Conservation (phyloP, 164 flowering plant genomes). For the Vitis rotundifolia region DNA sequence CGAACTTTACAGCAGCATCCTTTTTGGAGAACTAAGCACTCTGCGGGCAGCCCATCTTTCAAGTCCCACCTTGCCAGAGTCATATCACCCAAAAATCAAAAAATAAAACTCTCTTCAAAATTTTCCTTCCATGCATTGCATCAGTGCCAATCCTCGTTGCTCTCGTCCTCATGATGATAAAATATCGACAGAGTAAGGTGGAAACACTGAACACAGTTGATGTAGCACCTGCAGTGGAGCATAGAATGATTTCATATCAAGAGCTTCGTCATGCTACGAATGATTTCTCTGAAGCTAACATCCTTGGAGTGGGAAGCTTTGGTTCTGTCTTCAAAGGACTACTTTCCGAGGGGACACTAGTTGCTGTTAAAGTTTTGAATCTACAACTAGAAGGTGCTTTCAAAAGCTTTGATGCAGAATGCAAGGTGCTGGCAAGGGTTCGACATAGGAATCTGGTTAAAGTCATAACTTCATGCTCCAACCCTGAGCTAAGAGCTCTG, state of each 20-base stretch:
- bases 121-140: no score
- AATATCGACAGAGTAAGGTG: background rate
- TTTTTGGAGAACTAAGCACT: constrained; percentile 10
- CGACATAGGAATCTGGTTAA: constrained; percentile 15
- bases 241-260: background rate
- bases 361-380: background rate
- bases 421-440: constrained; percentile 3
- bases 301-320: constrained; percentile 2
- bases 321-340: background rate
- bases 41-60: constrained; percentile 9
- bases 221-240: background rate
- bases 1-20: constrained; percentile 8
- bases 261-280: constrained; percentile 1
- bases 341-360: background rate
- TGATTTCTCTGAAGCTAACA: constrained; percentile 2
- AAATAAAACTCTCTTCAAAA: no score
- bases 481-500: background rate
- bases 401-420: constrained; percentile 5
- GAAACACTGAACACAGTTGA: background rate
- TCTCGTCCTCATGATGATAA: no score
- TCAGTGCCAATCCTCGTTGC: no score
- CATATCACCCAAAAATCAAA: no score
- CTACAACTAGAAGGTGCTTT: background rate
- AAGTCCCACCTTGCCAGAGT: no score
- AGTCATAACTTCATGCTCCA: background rate